These are phyloP conservation scores for Ophiocordyceps unilateralis DNA, from an alignment of 2,329 filamentous ascomycete species.

Conservation along the genomic window DNA sequence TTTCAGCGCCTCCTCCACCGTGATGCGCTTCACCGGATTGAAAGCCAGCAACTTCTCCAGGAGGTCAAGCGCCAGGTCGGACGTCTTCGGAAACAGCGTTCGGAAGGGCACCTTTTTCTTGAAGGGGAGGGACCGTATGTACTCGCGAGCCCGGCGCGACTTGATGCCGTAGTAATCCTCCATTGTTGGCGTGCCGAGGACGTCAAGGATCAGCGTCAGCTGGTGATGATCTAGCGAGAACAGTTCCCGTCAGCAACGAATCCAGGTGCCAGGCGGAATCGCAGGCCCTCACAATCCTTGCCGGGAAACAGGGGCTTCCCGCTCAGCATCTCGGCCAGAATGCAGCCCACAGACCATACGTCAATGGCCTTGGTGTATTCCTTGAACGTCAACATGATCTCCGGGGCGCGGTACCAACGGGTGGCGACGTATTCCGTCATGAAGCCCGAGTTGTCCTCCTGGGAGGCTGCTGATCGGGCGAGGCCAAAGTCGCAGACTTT, in stretches of 20 bases:
- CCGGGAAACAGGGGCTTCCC: conserved; percentile 96
- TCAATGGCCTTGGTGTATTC: conserved; percentile 99
- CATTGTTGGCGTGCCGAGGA: conserved; percentile 96
- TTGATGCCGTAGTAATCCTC: conserved; percentile 99
- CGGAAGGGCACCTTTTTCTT: conserved; percentile 99
- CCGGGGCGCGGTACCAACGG: conserved; percentile 94
- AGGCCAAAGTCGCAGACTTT: conserved; percentile 99
- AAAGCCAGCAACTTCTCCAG: conserved; percentile 93
- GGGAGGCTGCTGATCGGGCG: conserved; percentile 85
- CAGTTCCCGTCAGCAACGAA: neutral
- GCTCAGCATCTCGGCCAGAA: conserved; percentile 95
- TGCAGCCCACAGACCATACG: conserved; percentile 97
- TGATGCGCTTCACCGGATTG: conserved; percentile 97
- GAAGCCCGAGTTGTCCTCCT: conserved; percentile 99
- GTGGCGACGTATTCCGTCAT: conserved; percentile 99
- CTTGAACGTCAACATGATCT: conserved; percentile 99
- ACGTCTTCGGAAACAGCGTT: conserved; percentile 96
- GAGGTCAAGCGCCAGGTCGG: conserved; percentile 84
- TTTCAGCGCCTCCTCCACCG: conserved; percentile 89
- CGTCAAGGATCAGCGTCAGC: conserved; percentile 88
- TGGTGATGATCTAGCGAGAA: conserved; percentile 70
- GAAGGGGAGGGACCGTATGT: conserved; percentile 94
- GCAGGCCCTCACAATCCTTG: conserved; percentile 67
- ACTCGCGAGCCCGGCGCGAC: conserved; percentile 88
- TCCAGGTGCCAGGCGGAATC: neutral